Evolutionary conservation across 352 stramenopile species (phyloP), one percentile per base, ranked within the genome.

Genomic region (Phytophthora pseudosyringae): DNA sequence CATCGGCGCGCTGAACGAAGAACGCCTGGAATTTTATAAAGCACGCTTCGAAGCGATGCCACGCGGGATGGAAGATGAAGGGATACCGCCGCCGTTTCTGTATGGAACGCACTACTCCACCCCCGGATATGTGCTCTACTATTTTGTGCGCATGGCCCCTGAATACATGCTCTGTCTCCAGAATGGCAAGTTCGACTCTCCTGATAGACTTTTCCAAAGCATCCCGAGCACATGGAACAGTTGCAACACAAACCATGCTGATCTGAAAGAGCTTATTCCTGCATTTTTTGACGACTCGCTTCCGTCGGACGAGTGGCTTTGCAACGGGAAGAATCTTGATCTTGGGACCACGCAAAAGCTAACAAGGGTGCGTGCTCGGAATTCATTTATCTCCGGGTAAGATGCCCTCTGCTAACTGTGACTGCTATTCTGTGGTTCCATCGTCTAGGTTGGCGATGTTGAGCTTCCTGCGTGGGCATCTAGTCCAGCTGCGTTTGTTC

Each of bases 191-290:
- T 99, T 99, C 66, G 98, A 99, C 80, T 94, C 98, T 0, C 85
- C 97, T 1, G 98, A 99, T 83, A 88, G 98, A 4, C 84, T 99
- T 3, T 99, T 99, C 53, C 91, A 89, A 46, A 98, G 90, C 48
- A 91, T 99, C 45, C 61, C 87, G 16, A 82, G 83, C 45, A 98
- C 97, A 10, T 99, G 95, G 90, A 88, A 96, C 28, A 90, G 84
- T 59, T 90, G 80, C 48, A 71, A 90, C 41, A 90, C 72, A 4
- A 94, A 93, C 40, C 90, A 98, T 38, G 91, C 91, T 3, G 98
- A 99, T 71, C 83, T 99, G 6, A 99, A 99, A 76, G 98, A 99
- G 71, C 79, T 99, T 7, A 99, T 98, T 16, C 97, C 98, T 4
- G 97, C 99, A 71, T 99, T 98, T 77, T 99, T 98, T 73, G 96